phyloP scores from a whole-genome alignment of 306 rosid genomes.

The Hippophae rhamnoides region DNA sequence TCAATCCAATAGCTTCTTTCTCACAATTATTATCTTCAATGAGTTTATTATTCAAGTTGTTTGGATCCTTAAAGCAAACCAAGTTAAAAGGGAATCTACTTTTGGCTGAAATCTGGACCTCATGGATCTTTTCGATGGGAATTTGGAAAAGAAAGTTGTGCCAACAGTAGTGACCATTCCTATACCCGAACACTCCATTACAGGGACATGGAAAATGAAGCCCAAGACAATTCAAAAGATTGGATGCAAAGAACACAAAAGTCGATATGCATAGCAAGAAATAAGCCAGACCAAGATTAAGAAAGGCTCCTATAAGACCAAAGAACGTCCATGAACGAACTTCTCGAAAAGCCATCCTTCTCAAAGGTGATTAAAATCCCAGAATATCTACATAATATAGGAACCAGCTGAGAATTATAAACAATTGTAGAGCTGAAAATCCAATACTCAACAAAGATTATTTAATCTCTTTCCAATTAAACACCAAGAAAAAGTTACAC shows the following conservation, averaged over 20 bases:
- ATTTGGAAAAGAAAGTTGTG: conserved; percentile 39
- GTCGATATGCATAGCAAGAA: conserved; percentile 54
- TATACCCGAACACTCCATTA: conserved; percentile 54
- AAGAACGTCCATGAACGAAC: conserved; percentile 63
- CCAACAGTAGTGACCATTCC: conserved; percentile 41
- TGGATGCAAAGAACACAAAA: conserved; percentile 40
- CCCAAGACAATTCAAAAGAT: conserved; percentile 35
- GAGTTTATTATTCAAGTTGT: conserved; percentile 21
- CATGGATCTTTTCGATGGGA: conserved; percentile 46
- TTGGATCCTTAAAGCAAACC: conserved; percentile 27
- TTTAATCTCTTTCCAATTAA: not conserved
- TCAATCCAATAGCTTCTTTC: conserved; percentile 34
- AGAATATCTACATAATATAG: conserved; percentile 2
- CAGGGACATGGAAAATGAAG: conserved; percentile 70
- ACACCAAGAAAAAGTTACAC: conserved; percentile 9
- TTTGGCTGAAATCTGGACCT: conserved; percentile 34
- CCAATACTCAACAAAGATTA: not conserved
- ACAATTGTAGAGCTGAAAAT: conserved; percentile 8
- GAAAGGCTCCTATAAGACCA: conserved; percentile 51
- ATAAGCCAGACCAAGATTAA: conserved; percentile 62
- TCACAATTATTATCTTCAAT: conserved; percentile 19
- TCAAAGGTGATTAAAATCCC: conserved; percentile 24
- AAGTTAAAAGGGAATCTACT: conserved; percentile 64
- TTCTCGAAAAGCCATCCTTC: conserved; percentile 33
- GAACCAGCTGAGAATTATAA: conserved; percentile 18